These are phyloP conservation scores for Ogataea glucozyma DNA, from an alignment of 805 yeast species.

Conservation along the genomic window DNA sequence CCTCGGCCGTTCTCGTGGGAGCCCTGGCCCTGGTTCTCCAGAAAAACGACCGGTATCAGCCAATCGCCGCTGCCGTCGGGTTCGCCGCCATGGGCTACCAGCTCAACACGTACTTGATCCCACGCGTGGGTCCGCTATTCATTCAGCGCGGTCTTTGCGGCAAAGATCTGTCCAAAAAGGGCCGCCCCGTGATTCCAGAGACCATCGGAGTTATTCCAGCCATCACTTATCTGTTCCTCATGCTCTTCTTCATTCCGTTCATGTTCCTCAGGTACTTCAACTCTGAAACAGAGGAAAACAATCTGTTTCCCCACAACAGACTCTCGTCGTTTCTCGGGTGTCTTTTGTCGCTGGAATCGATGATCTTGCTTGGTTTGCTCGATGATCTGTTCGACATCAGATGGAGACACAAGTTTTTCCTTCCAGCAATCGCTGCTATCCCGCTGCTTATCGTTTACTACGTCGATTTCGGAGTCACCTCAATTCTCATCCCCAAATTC, in stretches of 20 bases:
- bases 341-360: conserved; percentile 77
- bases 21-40: conserved; percentile 20
- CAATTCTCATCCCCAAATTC: conserved; percentile 77
- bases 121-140: conserved; percentile 65
- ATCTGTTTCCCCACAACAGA: conserved; percentile 73
- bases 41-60: conserved; percentile 35
- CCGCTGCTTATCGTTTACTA: conserved; percentile 90
- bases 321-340: conserved; percentile 86
- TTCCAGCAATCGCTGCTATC: conserved; percentile 92
- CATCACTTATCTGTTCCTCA: conserved; percentile 71
- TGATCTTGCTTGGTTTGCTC: conserved; percentile 81
- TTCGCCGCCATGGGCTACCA: conserved; percentile 68
- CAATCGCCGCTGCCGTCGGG: conserved; percentile 62
- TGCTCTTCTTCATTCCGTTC: conserved; percentile 87
- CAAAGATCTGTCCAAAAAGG: conserved; percentile 75
- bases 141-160: conserved; percentile 82
- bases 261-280: conserved; percentile 76
- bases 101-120: conserved; percentile 61
- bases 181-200: conserved; percentile 80
- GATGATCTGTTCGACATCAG: conserved; percentile 95
- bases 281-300: conserved; percentile 3
- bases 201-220: conserved; percentile 91
- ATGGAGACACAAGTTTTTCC: conserved; percentile 95
- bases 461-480: conserved; percentile 91
- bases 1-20: conserved; percentile 6